Evolutionary conservation across 1,139 yeast genomes (phyloP), one percentile per base, ranked within the genome.

Genomic region (Candida neerlandica): DNA sequence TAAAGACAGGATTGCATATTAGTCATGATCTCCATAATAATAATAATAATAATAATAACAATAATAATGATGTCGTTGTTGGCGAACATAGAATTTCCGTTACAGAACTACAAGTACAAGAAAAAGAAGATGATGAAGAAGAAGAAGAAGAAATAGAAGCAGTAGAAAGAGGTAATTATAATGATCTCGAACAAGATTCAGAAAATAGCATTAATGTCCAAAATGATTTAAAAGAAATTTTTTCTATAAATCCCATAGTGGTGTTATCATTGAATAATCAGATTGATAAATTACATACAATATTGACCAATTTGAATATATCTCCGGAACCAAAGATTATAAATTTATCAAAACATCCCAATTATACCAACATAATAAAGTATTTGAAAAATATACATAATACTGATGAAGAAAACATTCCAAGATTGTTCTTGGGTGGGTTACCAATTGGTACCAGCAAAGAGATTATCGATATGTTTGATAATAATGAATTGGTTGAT

Each of bases 311-410:
- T 23, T 51, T 69, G 15, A 58, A 58, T 48, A 66, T 70, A 27
- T 62, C 59, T n/a, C 75, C 75, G 0, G 72, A 70, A 50, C 67
- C 73, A 15, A 62, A 63, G 47, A 54, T 62, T 3, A 67, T 70
- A 4, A 60, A 67, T 46, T 59, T 70, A 45, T 58, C 56, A 15
- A 69, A 64, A 48, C 75, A 70, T 51, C 75, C 75, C 15, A 64
- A 68, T 48, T 62, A 62, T 48, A 44, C 55, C 3, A 58, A 59
- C 21, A 63, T 70, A 23, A 51, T 64, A 41, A 53, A 54, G 2
- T 70, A 70, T 51, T 60, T 70, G 46, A 58, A 61, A 47, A 64
- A 58, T 14, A 42, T 41, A 6, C 55, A 55, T 14, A 53, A 47
- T 37, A 45, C 42, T 21, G 59, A 63, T n/a, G 52, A 47, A 12